Base-by-base conservation (phyloP, 108 stramenopile genomes). In the Fragilariopsis cylindrus region DNA sequence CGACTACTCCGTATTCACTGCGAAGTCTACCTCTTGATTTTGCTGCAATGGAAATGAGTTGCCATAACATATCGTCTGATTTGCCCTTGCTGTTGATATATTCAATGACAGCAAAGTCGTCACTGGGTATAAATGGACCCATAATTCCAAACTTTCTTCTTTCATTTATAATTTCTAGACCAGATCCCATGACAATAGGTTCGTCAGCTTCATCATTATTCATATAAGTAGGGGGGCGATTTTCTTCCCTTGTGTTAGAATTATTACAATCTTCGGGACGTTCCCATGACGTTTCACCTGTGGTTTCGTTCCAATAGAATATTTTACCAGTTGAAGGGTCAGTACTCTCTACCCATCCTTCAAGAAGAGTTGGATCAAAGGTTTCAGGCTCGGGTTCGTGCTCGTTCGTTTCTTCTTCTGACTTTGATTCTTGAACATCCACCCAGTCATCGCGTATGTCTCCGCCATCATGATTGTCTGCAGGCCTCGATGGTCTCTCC, bases 1-100 rank as follows among this genome's bases (percentile, higher is more conserved):
- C 76, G 4, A 48, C 39, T 3, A 82, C 80, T 2, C 89, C 84
- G n/a, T 91, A 82, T 64, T 88, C 85, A 71, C 84, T 88, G 39
- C 88, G 78, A 8, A 91, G 81, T 48, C 86, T 75, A 19, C 95
- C 95, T 43, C 76, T 75, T 39, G 81, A 82, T 30, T 77, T 68
- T 11, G 86, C 79, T 16, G 90, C 95, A 71, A 96, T 90, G 3
- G 70, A 70, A 60, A 94, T 83, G 39, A 94, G 76, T 46, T 81
- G 76, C 92, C 91, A 94, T 9, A 96, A 69, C 48, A 93, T 64
- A 50, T 83, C 84, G 15, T 70, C 71, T 52, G 18, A 57, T 13
- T 72, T 7, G 13, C 69, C 57, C 69, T 84, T 75, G 58, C 48
- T 60, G 69, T 79, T 76, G 15, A 92, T 60, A 72, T 85, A 91